Evolutionary conservation across 345 rosid species (phyloP).

Genomic region (Noccaea bulbosa): DNA sequence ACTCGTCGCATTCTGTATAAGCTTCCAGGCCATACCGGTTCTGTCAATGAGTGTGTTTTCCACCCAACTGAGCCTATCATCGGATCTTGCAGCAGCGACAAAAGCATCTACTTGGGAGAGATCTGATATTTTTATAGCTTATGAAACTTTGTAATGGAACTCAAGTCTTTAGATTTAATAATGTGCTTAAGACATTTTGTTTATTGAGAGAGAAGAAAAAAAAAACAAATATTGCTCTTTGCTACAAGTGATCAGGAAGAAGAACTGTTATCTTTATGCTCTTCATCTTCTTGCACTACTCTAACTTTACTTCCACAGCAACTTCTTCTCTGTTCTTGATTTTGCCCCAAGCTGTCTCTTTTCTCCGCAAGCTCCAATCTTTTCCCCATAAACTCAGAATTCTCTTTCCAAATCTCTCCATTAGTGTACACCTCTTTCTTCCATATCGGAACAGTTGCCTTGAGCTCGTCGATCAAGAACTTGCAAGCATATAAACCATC

Average conservation of each 20-base stretch:
- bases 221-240: constrained; percentile 24
- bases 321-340: constrained; percentile 44
- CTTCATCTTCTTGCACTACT: constrained; percentile 51
- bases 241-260: constrained; percentile 33
- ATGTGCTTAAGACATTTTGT: constrained; percentile 29
- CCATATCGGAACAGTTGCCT: constrained; percentile 92
- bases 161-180: constrained; percentile 34
- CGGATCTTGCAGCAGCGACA: constrained; percentile 96
- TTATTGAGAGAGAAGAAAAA: constrained; percentile 18
- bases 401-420: constrained; percentile 98
- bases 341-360: constrained; percentile 37
- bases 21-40: constrained; percentile 96
- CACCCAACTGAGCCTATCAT: constrained; percentile 89
- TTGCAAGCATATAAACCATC: constrained; percentile 90
- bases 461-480: constrained; percentile 78
- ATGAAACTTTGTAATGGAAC: constrained; percentile 13
- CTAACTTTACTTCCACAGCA: constrained; percentile 68
- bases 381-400: constrained; percentile 73
- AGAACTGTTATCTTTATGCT: constrained; percentile 25
- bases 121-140: constrained; percentile 51
- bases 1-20: constrained; percentile 80
- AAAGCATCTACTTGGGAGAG: constrained; percentile 91
- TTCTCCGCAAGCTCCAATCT: constrained; percentile 57
- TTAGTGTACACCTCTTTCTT: constrained; percentile 89
- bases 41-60: constrained; percentile 83